Percentiles rank a stretch among this genome's conserved stretches.
phyloP scores from a whole-genome alignment of 352 stramenopile species.

The Thalassiosira ordinaria region DNA sequence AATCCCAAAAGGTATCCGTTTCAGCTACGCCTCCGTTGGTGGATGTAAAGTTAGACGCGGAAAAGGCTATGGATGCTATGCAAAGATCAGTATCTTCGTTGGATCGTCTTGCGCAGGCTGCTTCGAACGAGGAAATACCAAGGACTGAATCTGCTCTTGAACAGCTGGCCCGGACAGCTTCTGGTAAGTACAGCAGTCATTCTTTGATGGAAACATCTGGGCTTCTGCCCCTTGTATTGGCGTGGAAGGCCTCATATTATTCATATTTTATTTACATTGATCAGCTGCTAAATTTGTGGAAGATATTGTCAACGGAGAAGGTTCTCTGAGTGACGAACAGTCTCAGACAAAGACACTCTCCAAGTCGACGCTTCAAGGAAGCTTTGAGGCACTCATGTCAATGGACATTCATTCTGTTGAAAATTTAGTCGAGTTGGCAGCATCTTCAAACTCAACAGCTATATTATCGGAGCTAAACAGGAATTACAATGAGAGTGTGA shows the following conservation, averaged over 20 bases:
- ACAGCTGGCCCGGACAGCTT: constrained; percentile 76
- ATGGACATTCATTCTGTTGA: constrained; percentile 75
- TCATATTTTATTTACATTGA: too few species aligned
- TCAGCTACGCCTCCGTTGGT: constrained; percentile 12
- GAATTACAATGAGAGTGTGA: constrained; percentile 12
- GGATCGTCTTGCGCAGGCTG: neutral
- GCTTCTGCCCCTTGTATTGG: too few species aligned
- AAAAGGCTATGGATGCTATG: constrained; percentile 21
- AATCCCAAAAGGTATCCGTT: too few species aligned
- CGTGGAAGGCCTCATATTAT: too few species aligned
- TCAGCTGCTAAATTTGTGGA: constrained; percentile 75
- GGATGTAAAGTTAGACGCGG: constrained; percentile 22
- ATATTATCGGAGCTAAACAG: constrained; percentile 45
- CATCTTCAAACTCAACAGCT: constrained; percentile 34
- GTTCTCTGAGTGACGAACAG: constrained; percentile 14
- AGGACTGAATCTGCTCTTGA: constrained; percentile 60
- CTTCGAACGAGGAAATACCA: constrained; percentile 22
- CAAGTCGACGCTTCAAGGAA: constrained; percentile 48
- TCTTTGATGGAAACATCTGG: too few species aligned
- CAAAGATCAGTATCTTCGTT: constrained; percentile 15
- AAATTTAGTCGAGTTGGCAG: constrained; percentile 61
- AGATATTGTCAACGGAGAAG: constrained; percentile 57
- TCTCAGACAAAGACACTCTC: constrained; percentile 36
- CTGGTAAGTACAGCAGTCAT: constrained; percentile 42
- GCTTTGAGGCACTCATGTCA: constrained; percentile 69